These are phyloP conservation scores for Massariosphaeria phaeospora DNA, from an alignment of 495 filamentous ascomycete genomes.

Conservation along the genomic window DNA sequence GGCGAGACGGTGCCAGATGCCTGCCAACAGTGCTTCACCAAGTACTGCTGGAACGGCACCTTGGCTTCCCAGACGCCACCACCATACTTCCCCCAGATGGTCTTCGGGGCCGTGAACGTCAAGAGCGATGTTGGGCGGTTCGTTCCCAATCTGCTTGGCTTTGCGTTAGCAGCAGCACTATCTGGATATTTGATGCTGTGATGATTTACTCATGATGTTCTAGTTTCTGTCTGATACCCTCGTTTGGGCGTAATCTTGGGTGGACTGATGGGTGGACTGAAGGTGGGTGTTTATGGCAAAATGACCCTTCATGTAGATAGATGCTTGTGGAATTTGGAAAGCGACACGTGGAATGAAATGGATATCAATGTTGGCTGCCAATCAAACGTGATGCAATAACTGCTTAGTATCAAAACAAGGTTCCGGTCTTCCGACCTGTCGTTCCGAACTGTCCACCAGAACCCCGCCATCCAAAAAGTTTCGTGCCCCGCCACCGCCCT, in stretches of 20 bases:
- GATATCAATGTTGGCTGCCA: too few species aligned
- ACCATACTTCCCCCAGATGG: constrained; percentile 10
- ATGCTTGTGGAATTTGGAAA: too few species aligned
- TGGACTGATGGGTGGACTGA: too few species aligned
- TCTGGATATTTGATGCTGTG: constrained; percentile 8
- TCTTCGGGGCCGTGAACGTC: constrained; percentile 11
- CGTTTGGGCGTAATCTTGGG: too few species aligned
- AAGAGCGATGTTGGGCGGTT: constrained; percentile 18
- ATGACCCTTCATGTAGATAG: too few species aligned
- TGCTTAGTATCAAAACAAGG: too few species aligned
- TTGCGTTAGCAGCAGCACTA: constrained; percentile 2
- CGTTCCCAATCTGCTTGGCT: constrained; percentile 12
- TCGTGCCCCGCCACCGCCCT: constrained; percentile 7
- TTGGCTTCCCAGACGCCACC: constrained; percentile 37
- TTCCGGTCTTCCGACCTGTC: too few species aligned
- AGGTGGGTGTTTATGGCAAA: too few species aligned
- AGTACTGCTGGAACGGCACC: constrained; percentile 87
- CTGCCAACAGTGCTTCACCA: constrained; percentile 68
- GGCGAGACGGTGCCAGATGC: constrained; percentile 56
- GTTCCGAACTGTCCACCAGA: too few species aligned
- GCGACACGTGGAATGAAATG: too few species aligned
- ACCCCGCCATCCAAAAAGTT: constrained; percentile 5
- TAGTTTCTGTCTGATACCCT: constrained; percentile 1
- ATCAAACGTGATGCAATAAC: too few species aligned
- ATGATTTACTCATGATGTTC: neutral